Conservation (phyloP, 805 yeast genomes). For the Ogataea paradorogensis region DNA sequence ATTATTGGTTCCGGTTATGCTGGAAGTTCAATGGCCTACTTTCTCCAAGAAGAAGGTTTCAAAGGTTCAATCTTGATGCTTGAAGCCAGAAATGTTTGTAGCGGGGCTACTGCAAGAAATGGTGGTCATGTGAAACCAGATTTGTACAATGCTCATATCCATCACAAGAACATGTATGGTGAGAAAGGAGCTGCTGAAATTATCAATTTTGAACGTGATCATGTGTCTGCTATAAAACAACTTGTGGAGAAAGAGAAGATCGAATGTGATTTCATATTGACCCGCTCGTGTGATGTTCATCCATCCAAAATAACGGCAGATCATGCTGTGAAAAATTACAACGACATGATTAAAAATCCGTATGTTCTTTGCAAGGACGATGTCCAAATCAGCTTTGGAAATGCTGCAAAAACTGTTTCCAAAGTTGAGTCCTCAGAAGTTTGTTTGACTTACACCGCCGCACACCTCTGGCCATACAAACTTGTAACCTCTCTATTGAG, state of each 20-base stretch:
- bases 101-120: constrained; percentile 46
- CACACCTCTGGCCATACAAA: constrained; percentile 45
- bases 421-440: constrained; percentile 31
- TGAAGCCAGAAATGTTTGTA: constrained; percentile 42
- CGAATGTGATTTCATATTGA: constrained; percentile 33
- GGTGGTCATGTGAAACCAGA: constrained; percentile 49
- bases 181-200: constrained; percentile 34
- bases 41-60: constrained; percentile 28
- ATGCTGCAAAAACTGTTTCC: constrained; percentile 28
- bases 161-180: constrained; percentile 22
- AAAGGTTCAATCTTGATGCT: constrained; percentile 8
- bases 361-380: constrained; percentile 29
- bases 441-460: constrained; percentile 39
- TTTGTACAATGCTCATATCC: constrained; percentile 18
- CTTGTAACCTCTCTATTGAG: constrained; percentile 35
- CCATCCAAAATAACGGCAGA: constrained; percentile 10
- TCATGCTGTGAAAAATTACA: constrained; percentile 14
- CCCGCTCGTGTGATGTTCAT: constrained; percentile 24
- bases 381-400: constrained; percentile 34
- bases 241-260: constrained; percentile 33
- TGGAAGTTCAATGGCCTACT: constrained; percentile 40
- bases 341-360: constrained; percentile 27
- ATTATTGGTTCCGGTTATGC: constrained; percentile 46
- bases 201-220: constrained; percentile 37
- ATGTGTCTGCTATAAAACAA: constrained; percentile 32